A percentile compares a stretch with the other conserved stretches of the same genome.
phyloP scores from a whole-genome alignment of 768 basidiomycete genomes.

The Amanita thiersii region DNA sequence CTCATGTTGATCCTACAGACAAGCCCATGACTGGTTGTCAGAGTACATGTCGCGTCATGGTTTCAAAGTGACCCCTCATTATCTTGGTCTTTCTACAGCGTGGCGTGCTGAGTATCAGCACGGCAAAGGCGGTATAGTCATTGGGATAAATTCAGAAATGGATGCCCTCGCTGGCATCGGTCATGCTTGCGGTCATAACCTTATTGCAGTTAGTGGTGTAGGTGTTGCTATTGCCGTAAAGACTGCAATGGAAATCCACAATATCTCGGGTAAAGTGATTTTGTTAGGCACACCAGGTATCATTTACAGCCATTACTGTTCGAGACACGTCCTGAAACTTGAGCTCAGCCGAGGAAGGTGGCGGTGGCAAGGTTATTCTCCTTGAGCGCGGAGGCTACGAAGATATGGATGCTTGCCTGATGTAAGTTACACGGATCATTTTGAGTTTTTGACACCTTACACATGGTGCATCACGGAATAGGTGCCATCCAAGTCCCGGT shows the following conservation, averaged over 20 bases:
- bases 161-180: conserved; percentile 51
- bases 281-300: conserved; percentile 73
- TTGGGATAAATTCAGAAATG: conserved; percentile 82
- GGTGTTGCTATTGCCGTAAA: conserved; percentile 70
- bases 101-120: conserved; percentile 69
- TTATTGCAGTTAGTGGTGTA: conserved; percentile 73
- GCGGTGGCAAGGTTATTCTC: conserved; percentile 70
- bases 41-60: conserved; percentile 60
- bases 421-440: conserved; percentile 32
- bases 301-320: conserved; percentile 7
- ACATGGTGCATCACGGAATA: conserved; percentile 18
- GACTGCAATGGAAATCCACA: conserved; percentile 53
- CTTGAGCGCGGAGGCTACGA: conserved; percentile 71
- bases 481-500: conserved; percentile 71
- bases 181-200: conserved; percentile 75
- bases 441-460: neutral
- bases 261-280: conserved; percentile 59
- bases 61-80: conserved; percentile 64
- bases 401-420: conserved; percentile 76
- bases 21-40: conserved; percentile 64
- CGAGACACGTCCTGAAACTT: conserved; percentile 9
- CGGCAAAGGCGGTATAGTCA: conserved; percentile 49
- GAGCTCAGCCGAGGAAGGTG: conserved; percentile 62
- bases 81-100: conserved; percentile 65
- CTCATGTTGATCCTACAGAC: conserved; percentile 29